These are phyloP conservation scores for Exophiala dermatitidis DNA, from an alignment of 2,329 filamentous ascomycete genomes.

Conservation along the genomic window DNA sequence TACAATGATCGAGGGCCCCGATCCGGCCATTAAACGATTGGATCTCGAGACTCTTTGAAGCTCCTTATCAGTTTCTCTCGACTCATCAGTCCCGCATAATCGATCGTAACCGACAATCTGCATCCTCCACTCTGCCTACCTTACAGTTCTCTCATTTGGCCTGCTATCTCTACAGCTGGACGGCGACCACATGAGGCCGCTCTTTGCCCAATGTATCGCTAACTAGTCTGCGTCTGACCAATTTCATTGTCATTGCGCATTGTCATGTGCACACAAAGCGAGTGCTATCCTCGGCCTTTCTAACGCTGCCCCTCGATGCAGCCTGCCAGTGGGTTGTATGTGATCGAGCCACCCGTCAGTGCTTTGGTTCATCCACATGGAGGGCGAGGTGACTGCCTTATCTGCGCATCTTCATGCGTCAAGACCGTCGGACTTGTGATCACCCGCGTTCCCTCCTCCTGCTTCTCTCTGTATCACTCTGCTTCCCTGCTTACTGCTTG, in stretches of 20 bases:
- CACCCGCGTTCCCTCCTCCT: constrained; percentile 7
- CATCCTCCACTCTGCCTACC: constrained; percentile 7
- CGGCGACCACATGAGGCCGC: background rate
- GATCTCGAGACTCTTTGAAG: too few species aligned
- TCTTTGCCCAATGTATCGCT: background rate
- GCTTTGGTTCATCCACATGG: background rate
- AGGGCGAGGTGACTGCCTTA: constrained; percentile 21
- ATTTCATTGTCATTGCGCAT: constrained; percentile 21
- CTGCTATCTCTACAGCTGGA: background rate
- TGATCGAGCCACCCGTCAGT: constrained; percentile 4
- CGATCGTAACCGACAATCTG: background rate
- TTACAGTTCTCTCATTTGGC: background rate
- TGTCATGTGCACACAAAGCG: constrained; percentile 23
- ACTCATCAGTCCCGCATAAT: too few species aligned
- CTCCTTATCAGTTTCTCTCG: too few species aligned
- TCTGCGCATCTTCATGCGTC: constrained; percentile 7
- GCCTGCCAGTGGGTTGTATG: background rate
- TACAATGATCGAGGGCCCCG: too few species aligned
- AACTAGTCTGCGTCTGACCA: constrained; percentile 11
- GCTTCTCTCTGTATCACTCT: background rate
- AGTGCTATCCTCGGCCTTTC: constrained; percentile 16
- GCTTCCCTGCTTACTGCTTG: background rate
- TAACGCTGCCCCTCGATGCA: background rate
- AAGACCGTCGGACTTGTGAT: constrained; percentile 3
- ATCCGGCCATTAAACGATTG: too few species aligned